phyloP scores from a whole-genome alignment of 371 early-diverging fungal genomes.

The Apophysomyces elegans region DNA sequence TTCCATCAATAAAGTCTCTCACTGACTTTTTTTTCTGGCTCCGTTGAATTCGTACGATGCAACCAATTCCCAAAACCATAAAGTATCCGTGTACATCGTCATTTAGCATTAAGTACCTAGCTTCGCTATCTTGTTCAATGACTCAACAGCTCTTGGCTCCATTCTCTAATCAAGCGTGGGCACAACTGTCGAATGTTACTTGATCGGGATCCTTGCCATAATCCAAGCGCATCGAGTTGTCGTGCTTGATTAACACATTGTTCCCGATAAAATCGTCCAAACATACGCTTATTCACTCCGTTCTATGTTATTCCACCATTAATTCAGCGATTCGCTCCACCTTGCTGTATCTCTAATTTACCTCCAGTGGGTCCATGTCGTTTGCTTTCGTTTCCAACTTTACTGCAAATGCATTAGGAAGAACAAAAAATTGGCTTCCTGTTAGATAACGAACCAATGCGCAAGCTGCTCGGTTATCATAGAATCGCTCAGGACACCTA shows the following conservation, averaged over 20 bases:
- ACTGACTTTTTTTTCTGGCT: neutral
- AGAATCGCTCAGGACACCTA: slow-evolving; percentile 55
- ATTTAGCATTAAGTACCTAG: neutral
- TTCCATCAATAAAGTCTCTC: neutral
- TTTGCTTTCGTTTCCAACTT: slow-evolving; percentile 26
- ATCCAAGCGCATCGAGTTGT: slow-evolving; percentile 44
- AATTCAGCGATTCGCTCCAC: no score
- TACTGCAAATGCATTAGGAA: slow-evolving; percentile 48
- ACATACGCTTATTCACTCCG: slow-evolving; percentile 47
- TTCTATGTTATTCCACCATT: slow-evolving; percentile 17
- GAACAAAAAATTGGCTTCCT: slow-evolving; percentile 50
- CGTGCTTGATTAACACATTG: slow-evolving; percentile 52
- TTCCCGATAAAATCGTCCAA: slow-evolving; percentile 53
- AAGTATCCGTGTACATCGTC: no score
- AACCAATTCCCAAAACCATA: no score
- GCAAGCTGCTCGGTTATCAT: slow-evolving; percentile 53
- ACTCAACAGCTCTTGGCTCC: slow-evolving; percentile 52
- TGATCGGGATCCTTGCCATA: slow-evolving; percentile 43
- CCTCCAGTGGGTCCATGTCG: slow-evolving; percentile 48
- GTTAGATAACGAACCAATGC: slow-evolving; percentile 44
- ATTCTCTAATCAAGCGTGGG: slow-evolving; percentile 45
- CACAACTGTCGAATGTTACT: slow-evolving; percentile 47
- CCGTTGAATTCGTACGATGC: neutral
- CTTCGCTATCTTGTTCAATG: neutral
- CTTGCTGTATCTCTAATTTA: slow-evolving; percentile 17